These are phyloP conservation scores for Colletotrichum australisinense DNA, from an alignment of 2,329 filamentous ascomycete genomes.

Conservation along the genomic window DNA sequence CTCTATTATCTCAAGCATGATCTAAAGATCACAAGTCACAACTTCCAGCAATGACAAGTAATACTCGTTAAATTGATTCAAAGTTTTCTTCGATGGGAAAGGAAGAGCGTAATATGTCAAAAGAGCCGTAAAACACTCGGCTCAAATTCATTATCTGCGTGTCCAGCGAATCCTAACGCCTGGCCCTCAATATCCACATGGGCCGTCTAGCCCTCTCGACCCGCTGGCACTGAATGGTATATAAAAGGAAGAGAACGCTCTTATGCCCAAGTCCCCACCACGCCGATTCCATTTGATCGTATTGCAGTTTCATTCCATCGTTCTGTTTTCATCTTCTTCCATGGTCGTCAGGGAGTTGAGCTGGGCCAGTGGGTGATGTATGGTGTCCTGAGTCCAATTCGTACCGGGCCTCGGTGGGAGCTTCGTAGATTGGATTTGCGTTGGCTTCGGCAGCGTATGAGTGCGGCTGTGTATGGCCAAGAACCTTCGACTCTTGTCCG, in stretches of 20 bases:
- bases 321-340: neutral
- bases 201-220: too few species aligned
- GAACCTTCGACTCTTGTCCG: conserved; percentile 15
- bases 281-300: too few species aligned
- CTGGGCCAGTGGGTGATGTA: neutral
- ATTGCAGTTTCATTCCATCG: neutral
- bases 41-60: too few species aligned
- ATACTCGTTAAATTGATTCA: too few species aligned
- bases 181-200: neutral
- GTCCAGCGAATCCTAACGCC: neutral
- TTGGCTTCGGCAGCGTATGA: conserved; percentile 22
- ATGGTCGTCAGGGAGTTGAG: neutral
- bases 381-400: conserved; percentile 20
- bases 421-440: conserved; percentile 27
- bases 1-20: too few species aligned
- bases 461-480: conserved; percentile 25
- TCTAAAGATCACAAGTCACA: too few species aligned
- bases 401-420: conserved; percentile 21
- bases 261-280: neutral
- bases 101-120: neutral
- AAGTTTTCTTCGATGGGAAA: too few species aligned
- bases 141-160: neutral
- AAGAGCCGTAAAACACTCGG: too few species aligned
- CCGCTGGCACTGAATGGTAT: neutral
- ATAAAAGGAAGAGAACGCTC: neutral